Conservation (phyloP, 148 eudicot species). For the Selenicereus undatus region DNA sequence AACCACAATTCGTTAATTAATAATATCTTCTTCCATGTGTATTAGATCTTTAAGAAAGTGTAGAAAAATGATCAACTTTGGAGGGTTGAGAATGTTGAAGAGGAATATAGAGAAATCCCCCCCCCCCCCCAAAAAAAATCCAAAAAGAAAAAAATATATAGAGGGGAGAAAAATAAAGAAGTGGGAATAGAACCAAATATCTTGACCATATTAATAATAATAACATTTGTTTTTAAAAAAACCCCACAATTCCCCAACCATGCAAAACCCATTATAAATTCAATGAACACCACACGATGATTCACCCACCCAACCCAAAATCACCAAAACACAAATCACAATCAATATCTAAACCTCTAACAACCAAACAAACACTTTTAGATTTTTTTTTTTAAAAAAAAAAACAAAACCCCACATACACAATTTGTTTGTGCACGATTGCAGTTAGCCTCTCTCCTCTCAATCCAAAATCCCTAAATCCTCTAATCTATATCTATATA, state of each 20-base stretch:
- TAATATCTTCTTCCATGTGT: too few species aligned
- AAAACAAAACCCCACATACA: not conserved
- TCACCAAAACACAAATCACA: not conserved
- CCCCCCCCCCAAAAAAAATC: too few species aligned
- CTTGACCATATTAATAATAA: not conserved
- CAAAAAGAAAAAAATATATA: too few species aligned
- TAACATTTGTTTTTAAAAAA: not conserved
- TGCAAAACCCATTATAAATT: constrained; percentile 2
- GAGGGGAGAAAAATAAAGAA: not conserved
- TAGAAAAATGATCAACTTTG: not conserved
- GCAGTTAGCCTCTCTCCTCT: too few species aligned
- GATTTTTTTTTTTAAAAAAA: too few species aligned
- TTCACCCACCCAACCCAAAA: not conserved
- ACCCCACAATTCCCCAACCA: not conserved
- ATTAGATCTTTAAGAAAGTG: not conserved
- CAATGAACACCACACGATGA: not conserved
- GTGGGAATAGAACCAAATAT: not conserved
- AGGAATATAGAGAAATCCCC: not conserved
- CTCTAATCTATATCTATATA: too few species aligned
- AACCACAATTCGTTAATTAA: too few species aligned
- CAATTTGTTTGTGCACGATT: too few species aligned
- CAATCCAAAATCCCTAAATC: too few species aligned
- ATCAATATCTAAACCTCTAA: not conserved
- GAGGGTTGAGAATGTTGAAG: not conserved
- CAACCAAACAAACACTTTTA: not conserved